phyloP scores from a whole-genome alignment of 192 early-diverging fungal species.

The Coemansia brasiliensis region DNA sequence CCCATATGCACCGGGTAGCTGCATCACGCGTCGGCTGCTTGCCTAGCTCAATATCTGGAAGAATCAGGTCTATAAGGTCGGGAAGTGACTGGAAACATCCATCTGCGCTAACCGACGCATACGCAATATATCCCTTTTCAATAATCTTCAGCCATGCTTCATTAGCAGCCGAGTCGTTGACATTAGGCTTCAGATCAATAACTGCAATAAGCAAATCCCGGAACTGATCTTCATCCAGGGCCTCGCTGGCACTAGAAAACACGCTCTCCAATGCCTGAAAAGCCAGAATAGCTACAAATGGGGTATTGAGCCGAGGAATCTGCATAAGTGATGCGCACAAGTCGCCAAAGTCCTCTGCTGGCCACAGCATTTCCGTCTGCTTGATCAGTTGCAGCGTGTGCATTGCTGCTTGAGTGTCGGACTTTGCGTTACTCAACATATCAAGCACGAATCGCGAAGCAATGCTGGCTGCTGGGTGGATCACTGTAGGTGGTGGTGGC shows the following conservation, averaged over 20 bases:
- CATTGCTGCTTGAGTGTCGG: slow-evolving; percentile 59
- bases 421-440: slow-evolving; percentile 58
- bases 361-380: slow-evolving; percentile 59
- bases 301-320: slow-evolving; percentile 76
- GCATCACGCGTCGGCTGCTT: slow-evolving; percentile 61
- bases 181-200: slow-evolving; percentile 80
- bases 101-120: slow-evolving; percentile 60
- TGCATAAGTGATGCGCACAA: slow-evolving; percentile 75
- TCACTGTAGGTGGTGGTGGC: slow-evolving; percentile 69
- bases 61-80: slow-evolving; percentile 61
- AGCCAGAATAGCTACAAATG: slow-evolving; percentile 71
- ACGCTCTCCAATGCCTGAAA: slow-evolving; percentile 46
- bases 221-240: slow-evolving; percentile 55
- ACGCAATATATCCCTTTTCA: slow-evolving; percentile 68
- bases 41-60: slow-evolving; percentile 66
- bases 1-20: slow-evolving; percentile 70
- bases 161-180: slow-evolving; percentile 75
- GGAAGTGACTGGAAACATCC: slow-evolving; percentile 56
- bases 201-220: slow-evolving; percentile 59
- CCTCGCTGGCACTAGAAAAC: slow-evolving; percentile 37
- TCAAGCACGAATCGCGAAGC: slow-evolving; percentile 65
- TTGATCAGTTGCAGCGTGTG: slow-evolving; percentile 76
- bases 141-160: slow-evolving; percentile 86
- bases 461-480: slow-evolving; percentile 71
- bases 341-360: slow-evolving; percentile 58